phyloP scores from a whole-genome alignment of 805 yeast species.

The Phaffomyces thermotolerans region DNA sequence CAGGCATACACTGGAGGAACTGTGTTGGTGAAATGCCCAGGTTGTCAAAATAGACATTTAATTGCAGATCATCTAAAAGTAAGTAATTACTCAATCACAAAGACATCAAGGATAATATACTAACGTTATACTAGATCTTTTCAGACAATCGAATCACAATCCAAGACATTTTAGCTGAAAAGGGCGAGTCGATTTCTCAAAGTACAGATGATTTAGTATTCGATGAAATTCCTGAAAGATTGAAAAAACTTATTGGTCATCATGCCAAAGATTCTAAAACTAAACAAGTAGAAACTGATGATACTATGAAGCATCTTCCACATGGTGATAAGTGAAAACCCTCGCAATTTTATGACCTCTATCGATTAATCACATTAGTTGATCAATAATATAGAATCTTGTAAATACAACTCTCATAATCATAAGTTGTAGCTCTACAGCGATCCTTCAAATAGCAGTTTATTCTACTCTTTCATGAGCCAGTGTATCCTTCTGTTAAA shows the following conservation, averaged over 20 bases:
- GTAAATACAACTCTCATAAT: no score
- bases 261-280: conserved; percentile 64
- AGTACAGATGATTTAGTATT: conserved; percentile 62
- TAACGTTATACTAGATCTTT: conserved; percentile 45
- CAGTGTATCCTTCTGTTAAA: no score
- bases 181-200: conserved; percentile 69
- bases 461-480: no score
- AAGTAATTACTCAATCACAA: conserved; percentile 11
- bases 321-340: not conserved
- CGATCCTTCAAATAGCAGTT: no score
- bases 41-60: conserved; percentile 79
- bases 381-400: no score
- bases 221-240: conserved; percentile 56
- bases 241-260: conserved; percentile 47
- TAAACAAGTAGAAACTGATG: conserved; percentile 13
- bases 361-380: no score
- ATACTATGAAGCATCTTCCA: conserved; percentile 2
- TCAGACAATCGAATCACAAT: conserved; percentile 72
- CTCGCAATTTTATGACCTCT: no score
- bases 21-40: conserved; percentile 86
- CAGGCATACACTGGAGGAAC: conserved; percentile 87
- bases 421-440: no score
- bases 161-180: conserved; percentile 65
- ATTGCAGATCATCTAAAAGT: conserved; percentile 80
- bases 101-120: not conserved